Percentiles rank a stretch among this genome's conserved stretches.
phyloP scores from a whole-genome alignment of 805 yeast genomes.

The Wickerhamia fluorescens region DNA sequence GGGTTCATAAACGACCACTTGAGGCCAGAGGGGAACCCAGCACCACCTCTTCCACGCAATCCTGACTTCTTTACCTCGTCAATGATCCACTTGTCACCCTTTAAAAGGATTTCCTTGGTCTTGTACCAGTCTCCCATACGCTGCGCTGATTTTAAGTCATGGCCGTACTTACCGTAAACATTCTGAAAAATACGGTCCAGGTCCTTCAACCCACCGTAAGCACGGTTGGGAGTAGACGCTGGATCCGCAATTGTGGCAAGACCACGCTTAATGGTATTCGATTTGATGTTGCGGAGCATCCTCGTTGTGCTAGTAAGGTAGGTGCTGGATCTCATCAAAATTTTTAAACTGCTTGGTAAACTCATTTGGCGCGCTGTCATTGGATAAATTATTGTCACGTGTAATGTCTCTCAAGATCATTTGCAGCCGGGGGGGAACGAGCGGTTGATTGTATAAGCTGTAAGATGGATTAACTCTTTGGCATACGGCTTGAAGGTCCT shows the following conservation, averaged over 20 bases:
- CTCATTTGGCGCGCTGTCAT: slow-evolving; percentile 10
- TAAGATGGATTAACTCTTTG: too few species aligned
- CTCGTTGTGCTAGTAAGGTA: slow-evolving; percentile 2
- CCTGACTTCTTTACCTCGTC: slow-evolving; percentile 82
- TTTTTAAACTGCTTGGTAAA: slow-evolving; percentile 7
- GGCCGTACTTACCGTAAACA: slow-evolving; percentile 68
- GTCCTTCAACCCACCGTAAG: slow-evolving; percentile 72
- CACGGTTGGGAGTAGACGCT: slow-evolving; percentile 43
- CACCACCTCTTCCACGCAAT: slow-evolving; percentile 88
- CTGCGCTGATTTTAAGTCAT: slow-evolving; percentile 65
- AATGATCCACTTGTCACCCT: slow-evolving; percentile 87
- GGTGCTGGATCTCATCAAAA: slow-evolving; percentile 1
- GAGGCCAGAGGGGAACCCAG: slow-evolving; percentile 87
- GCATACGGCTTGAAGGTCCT: too few species aligned
- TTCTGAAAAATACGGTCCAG: slow-evolving; percentile 85
- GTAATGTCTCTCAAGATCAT: too few species aligned
- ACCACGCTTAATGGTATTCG: slow-evolving; percentile 22
- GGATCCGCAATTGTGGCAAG: slow-evolving; percentile 43
- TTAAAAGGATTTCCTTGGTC: slow-evolving; percentile 75
- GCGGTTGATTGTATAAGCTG: too few species aligned
- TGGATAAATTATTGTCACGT: too few species aligned
- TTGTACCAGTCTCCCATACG: slow-evolving; percentile 89
- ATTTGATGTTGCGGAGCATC: too few species aligned
- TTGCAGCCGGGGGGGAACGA: too few species aligned
- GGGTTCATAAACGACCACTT: slow-evolving; percentile 95